Conservation (phyloP, 169 alveolate species). For the Eimeria necatrix region DNA sequence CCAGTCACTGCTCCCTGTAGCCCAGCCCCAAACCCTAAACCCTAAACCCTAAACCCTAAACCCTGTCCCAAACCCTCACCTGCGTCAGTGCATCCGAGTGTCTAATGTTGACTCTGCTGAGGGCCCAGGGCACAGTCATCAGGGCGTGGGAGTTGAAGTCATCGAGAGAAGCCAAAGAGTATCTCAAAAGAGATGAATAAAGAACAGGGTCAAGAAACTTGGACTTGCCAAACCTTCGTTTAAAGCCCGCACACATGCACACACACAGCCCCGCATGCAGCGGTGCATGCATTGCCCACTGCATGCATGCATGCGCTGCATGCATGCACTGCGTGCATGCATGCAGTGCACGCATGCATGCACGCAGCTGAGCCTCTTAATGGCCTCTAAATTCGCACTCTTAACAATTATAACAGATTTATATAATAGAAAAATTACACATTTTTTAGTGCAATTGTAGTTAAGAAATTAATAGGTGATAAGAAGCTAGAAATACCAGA, state of each 20-base stretch:
- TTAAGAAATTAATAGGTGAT: conserved; percentile 68
- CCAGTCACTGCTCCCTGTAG: no score
- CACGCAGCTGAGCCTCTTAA: no score
- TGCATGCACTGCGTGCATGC: no score
- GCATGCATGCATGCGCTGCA: no score
- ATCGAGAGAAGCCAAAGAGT: conserved; percentile 83
- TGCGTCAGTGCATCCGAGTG: conserved; percentile 52
- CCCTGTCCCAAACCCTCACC: conserved; percentile 10
- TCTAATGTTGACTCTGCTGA: conserved; percentile 85
- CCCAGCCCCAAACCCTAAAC: background rate
- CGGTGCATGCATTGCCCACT: no score
- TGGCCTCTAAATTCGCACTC: no score
- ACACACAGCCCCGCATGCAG: background rate
- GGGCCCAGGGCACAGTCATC: conserved; percentile 91
- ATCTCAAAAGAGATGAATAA: conserved; percentile 83
- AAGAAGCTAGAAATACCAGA: background rate
- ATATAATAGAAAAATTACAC: no score
- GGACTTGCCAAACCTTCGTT: conserved; percentile 88
- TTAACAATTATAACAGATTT: no score
- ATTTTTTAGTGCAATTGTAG: conserved; percentile 38
- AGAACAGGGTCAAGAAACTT: conserved; percentile 84
- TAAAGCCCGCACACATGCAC: background rate
- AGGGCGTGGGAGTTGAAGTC: conserved; percentile 88
- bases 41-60: background rate
- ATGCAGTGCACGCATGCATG: no score